Evolutionary conservation across 305 asterid genomes (phyloP).

Genomic region (Rubia tinctorum): DNA sequence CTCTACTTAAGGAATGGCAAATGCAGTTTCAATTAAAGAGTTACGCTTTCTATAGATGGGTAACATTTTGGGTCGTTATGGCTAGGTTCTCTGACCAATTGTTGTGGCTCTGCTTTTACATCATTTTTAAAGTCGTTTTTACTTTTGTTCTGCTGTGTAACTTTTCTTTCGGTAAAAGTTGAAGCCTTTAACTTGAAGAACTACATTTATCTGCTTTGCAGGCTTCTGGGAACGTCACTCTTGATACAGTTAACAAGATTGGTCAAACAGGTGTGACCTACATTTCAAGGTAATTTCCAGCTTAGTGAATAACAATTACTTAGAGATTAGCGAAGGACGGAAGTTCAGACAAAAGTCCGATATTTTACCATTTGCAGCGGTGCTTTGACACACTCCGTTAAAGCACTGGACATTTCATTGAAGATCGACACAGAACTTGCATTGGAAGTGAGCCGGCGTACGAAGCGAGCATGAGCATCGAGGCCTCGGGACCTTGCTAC

Average conservation of each 20-base stretch:
- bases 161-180: not conserved
- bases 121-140: not conserved
- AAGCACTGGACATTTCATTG: slow-evolving; percentile 91
- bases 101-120: not conserved
- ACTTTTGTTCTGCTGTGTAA: not conserved
- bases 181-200: not conserved
- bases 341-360: not conserved
- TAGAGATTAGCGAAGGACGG: not conserved
- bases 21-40: not conserved
- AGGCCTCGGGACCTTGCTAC: not conserved
- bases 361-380: slow-evolving; percentile 52
- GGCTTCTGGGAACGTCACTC: slow-evolving; percentile 99
- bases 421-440: slow-evolving; percentile 93
- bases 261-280: slow-evolving; percentile 94
- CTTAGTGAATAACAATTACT: not conserved
- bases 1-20: not conserved
- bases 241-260: slow-evolving; percentile 78
- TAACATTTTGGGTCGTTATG: not conserved
- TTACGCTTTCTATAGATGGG: not conserved
- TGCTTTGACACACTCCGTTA: slow-evolving; percentile 90
- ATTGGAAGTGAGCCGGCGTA: slow-evolving; percentile 83
- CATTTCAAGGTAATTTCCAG: slow-evolving; percentile 68
- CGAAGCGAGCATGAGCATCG: slow-evolving; percentile 71
- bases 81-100: not conserved
- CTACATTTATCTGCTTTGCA: slow-evolving; percentile 25